Percentiles rank a stretch among this genome's conserved stretches.
These are phyloP conservation scores for Plicaturopsis crispa DNA, from an alignment of 768 basidiomycete genomes.

Conservation along the genomic window DNA sequence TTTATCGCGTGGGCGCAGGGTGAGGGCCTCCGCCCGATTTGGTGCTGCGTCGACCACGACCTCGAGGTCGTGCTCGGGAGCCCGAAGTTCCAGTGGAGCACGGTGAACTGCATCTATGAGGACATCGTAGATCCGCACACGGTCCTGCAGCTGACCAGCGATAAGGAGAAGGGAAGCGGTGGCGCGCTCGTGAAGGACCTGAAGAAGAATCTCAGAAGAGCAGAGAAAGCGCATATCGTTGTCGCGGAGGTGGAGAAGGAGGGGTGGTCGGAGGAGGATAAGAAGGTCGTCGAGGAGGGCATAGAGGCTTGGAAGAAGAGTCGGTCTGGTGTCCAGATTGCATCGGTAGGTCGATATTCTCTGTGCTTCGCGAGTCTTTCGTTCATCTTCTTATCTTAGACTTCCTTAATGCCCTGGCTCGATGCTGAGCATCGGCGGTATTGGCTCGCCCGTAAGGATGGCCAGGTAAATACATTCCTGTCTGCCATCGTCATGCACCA, in stretches of 20 bases:
- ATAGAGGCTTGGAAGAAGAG: conserved; percentile 48
- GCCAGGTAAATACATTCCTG: conserved; percentile 5
- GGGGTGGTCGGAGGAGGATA: conserved; percentile 38
- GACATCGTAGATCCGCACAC: conserved; percentile 46
- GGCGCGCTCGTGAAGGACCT: conserved; percentile 44
- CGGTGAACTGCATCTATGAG: conserved; percentile 57
- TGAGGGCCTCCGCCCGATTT: conserved; percentile 45
- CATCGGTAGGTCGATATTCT: conserved; percentile 23
- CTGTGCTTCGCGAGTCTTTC: neutral
- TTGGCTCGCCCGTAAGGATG: conserved; percentile 39
- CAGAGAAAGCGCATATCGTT: conserved; percentile 46
- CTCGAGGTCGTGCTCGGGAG: conserved; percentile 44
- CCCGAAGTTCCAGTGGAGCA: conserved; percentile 51
- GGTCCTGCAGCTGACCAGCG: conserved; percentile 29
- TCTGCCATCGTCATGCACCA: neutral
- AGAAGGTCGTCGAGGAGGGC: conserved; percentile 39
- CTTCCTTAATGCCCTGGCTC: conserved; percentile 43
- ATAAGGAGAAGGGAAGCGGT: conserved; percentile 26
- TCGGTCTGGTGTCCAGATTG: conserved; percentile 52
- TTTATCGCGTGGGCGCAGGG: conserved; percentile 37
- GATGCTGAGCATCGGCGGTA: conserved; percentile 50
- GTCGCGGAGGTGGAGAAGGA: conserved; percentile 34
- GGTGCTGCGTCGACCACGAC: conserved; percentile 48
- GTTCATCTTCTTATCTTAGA: conserved; percentile 16
- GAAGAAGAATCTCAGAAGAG: conserved; percentile 53